Evolutionary conservation across 768 basidiomycete genomes (phyloP), one percentile per base, ranked within the genome.

Genomic region (Boletellus ananas): DNA sequence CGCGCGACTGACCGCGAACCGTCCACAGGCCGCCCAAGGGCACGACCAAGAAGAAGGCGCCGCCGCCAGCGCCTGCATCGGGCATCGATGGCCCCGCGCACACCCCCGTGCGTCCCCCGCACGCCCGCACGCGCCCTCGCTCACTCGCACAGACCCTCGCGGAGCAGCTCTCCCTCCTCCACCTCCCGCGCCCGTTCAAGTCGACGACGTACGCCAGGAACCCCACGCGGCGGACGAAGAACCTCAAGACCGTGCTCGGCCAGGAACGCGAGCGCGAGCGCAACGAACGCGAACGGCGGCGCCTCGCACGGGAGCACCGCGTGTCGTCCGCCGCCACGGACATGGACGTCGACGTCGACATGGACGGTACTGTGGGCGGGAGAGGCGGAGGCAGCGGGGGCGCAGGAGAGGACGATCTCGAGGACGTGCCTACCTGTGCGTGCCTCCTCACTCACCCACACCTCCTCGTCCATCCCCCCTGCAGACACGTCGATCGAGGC

Each of bases 401-500:
- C 14, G 12, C 3, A 1, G 43, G 13, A 21, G 31, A 60, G 8
- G 80, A 78, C 21, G 85, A 85, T 29, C 11, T 29, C 6, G 29
- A 29, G 42, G 89, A 90, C 31, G 64, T 81, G 3, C 84, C 87
- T 0, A 85, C 84, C 1, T 91, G 89, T 87, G 50, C 43, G 85
- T 65, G 7, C 23, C 60, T 12, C 12, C 17, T 7, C 21, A 9
- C 59, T n/a, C 13, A 3, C 16, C 33, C 14, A 12, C n/a, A 4
- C 18, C 8, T 27, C 5, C 20, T 34, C 14, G 13, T 11, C 20
- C 17, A 18, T 29, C 29, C 7, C 9, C 13, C 11, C 18, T 27
- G 7, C 52, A 91, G 89, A 91, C 57, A 77, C 79, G 6, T 87
- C 85, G 3, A 87, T 93, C 37, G 90, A 93, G 63, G 89, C 90